Conservation (phyloP, 2,329 filamentous ascomycete genomes). For the Talaromyces sp. region DNA sequence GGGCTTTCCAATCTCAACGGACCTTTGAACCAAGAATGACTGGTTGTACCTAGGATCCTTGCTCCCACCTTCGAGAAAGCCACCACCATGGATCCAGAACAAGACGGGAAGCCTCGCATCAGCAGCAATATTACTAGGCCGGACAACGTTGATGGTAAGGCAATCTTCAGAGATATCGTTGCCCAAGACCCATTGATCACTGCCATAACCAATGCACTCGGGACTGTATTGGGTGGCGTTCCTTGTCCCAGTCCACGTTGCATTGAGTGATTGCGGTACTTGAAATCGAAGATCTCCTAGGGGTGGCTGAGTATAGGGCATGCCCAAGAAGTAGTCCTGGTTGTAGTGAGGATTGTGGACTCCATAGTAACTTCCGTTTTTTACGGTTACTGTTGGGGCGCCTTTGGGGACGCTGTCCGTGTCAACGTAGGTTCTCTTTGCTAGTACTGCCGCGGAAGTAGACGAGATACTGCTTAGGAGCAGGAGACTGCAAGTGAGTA, state of each 20-base stretch:
- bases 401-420: conserved; percentile 1
- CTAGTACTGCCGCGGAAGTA: not conserved
- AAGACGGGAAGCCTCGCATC: conserved; percentile 31
- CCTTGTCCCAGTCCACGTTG: conserved; percentile 56
- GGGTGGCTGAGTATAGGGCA: conserved; percentile 71
- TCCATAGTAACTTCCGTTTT: conserved; percentile 16
- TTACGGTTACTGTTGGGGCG: not conserved
- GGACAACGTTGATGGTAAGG: conserved; percentile 58
- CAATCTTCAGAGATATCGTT: conserved; percentile 61
- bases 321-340: conserved; percentile 65
- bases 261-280: conserved; percentile 59
- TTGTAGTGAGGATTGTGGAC: conserved; percentile 5
- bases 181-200: conserved; percentile 26
- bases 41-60: conserved; percentile 29
- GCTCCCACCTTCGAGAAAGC: conserved; percentile 42
- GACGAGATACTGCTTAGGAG: not conserved
- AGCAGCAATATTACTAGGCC: conserved; percentile 50
- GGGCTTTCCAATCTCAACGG: conserved; percentile 35
- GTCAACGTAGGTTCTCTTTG: not conserved
- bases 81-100: conserved; percentile 48
- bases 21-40: conserved; percentile 41
- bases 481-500: conserved; percentile 1
- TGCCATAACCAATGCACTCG: conserved; percentile 67
- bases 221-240: conserved; percentile 56
- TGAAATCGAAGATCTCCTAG: conserved; percentile 63